These are phyloP conservation scores for Planoprotostelium fungivorum DNA, from an alignment of 78 protist species.

Conservation along the genomic window DNA sequence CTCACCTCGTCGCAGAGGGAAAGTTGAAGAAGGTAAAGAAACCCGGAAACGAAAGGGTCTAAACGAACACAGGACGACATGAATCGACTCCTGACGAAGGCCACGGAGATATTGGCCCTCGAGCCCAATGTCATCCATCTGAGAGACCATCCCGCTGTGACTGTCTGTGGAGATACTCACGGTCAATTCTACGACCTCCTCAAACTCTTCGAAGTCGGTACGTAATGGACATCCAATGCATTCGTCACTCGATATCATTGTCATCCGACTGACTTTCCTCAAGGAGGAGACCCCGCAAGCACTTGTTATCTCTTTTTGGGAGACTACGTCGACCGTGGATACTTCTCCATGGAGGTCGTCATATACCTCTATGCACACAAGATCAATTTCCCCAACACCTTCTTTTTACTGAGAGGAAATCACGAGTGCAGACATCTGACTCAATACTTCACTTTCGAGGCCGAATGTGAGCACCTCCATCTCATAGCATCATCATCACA, in stretches of 20 bases:
- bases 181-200: slow-evolving; percentile 90
- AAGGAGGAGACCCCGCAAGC: slow-evolving; percentile 85
- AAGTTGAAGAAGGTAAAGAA: slow-evolving; percentile 25
- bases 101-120: slow-evolving; percentile 37
- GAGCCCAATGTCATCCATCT: slow-evolving; percentile 44
- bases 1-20: slow-evolving; percentile 59
- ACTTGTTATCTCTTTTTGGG: slow-evolving; percentile 91
- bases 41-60: no score
- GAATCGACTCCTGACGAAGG: slow-evolving; percentile 34
- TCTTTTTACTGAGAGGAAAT: slow-evolving; percentile 92
- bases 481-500: no score
- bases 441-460: slow-evolving; percentile 93
- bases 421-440: slow-evolving; percentile 97
- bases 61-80: no score
- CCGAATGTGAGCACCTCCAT: slow-evolving; percentile 73
- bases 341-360: slow-evolving; percentile 75
- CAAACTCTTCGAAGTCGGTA: slow-evolving; percentile 76
- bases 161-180: slow-evolving; percentile 89
- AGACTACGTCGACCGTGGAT: slow-evolving; percentile 96
- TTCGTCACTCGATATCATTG: slow-evolving; percentile 22
- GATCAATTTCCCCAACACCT: slow-evolving; percentile 76
- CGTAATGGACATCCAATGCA: neutral
- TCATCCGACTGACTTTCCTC: no score
- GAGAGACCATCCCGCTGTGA: slow-evolving; percentile 27
- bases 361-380: slow-evolving; percentile 84